Evolutionary conservation across 805 yeast species (phyloP).

Genomic region (Candida wancherniae): DNA sequence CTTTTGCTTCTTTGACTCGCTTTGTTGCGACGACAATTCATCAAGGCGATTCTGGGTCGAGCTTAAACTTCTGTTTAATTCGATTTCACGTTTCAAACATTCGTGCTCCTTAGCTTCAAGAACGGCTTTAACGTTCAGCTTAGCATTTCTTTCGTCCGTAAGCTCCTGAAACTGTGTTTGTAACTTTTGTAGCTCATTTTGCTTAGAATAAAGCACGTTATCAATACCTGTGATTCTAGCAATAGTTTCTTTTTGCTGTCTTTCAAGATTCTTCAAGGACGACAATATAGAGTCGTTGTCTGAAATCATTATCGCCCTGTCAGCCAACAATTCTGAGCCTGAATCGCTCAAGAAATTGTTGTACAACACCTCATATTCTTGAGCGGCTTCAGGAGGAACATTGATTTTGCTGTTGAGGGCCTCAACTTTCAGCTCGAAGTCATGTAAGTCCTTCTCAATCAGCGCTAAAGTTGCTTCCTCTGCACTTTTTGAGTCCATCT

Average conservation of each 20-base stretch:
- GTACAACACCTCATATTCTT: conserved; percentile 56
- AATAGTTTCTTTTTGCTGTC: conserved; percentile 33
- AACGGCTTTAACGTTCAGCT: conserved; percentile 21
- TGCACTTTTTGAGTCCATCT: conserved; percentile 29
- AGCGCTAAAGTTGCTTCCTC: conserved; percentile 48
- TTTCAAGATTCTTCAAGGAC: conserved; percentile 20
- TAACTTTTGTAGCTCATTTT: conserved; percentile 26
- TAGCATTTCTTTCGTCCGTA: conserved; percentile 25
- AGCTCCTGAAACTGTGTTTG: conserved; percentile 28
- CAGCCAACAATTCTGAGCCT: conserved; percentile 56
- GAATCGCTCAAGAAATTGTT: conserved; percentile 49
- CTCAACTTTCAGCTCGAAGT: conserved; percentile 25
- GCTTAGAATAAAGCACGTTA: conserved; percentile 30
- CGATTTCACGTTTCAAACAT: conserved; percentile 45
- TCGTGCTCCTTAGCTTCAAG: conserved; percentile 35
- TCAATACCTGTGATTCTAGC: conserved; percentile 40
- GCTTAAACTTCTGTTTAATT: conserved; percentile 59
- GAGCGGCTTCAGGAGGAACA: conserved; percentile 47
- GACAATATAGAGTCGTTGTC: conserved; percentile 42
- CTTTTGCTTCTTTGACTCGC: conserved; percentile 69
- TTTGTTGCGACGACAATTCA: conserved; percentile 68
- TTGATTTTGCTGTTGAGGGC: conserved; percentile 15
- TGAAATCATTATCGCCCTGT: conserved; percentile 35
- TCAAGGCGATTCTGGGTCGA: conserved; percentile 57
- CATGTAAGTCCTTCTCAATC: conserved; percentile 25